Evolutionary conservation across 352 stramenopile genomes (phyloP), one percentile per base, ranked within the genome.

Genomic region (Phytophthora macrochlamydospora): DNA sequence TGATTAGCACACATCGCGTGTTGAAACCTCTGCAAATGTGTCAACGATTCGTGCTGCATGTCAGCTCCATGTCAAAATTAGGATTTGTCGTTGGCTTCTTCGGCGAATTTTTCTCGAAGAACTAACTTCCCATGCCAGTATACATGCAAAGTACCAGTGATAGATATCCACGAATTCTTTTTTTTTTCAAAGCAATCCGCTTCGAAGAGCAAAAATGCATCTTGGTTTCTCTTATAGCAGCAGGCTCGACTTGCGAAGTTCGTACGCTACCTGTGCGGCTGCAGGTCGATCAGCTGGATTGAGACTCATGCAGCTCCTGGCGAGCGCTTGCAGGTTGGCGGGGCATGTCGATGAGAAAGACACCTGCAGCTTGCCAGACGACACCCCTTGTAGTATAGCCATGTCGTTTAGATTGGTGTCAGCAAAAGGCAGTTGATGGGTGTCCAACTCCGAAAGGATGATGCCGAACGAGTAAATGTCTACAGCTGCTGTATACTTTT

Each of bases 381-480:
- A 76, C 12, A 91, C 79, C 24, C 76, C 70, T 61, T 87, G 82
- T 8, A 91, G 59, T 38, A 91, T 85, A 3, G 59, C 68, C 59
- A 88, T 81, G 58, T 91, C 83, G 64, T 79, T 81, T 12, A 91
- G 68, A 64, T 60, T 72, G 13, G 76, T 74, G 55, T 90, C 75
- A 4, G 64, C 65, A 54, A 89, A 93, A 4, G 85, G 85, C 61
- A 92, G 66, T 48, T 82, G 67, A 63, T 91, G 76, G n/a, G 81
- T 90, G 48, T 91, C 83, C 24, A 91, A 52, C 65, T 91, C 83
- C 1, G 76, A 73, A n/a, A 91, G 55, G 33, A 91, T 90, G 12
- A 89, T 79, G 13, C 83, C 81, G 48, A 92, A 90, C 42, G 75
- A 76, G 65, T 89, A 92, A 5, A 92, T 58, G 65, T 92, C 83